phyloP scores from a whole-genome alignment of 2,329 filamentous ascomycete species.

The Xylaria sp. region DNA sequence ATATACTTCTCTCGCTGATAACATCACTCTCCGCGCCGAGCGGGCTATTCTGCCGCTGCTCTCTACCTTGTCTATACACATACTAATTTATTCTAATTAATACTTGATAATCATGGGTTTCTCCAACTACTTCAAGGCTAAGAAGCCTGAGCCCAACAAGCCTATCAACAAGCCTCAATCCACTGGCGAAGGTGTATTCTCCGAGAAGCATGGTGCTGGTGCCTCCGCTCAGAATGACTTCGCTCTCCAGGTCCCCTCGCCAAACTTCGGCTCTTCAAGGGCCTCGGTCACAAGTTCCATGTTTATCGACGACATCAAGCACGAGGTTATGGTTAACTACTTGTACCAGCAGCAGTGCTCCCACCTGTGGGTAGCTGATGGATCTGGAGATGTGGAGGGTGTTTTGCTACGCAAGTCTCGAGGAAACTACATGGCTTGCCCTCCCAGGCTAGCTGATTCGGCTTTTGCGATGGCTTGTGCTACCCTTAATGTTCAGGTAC shows the following conservation, averaged over 20 bases:
- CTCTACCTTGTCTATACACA: conserved; percentile 1
- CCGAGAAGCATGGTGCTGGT: conserved; percentile 46
- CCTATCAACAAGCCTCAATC: conserved; percentile 30
- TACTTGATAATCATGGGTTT: conserved; percentile 58
- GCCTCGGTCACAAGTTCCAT: conserved; percentile 61
- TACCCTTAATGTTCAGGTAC: conserved; percentile 73
- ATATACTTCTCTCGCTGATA: background rate
- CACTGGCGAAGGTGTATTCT: conserved; percentile 35
- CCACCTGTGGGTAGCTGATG: conserved; percentile 75
- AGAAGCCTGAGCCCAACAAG: conserved; percentile 47
- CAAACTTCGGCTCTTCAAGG: conserved; percentile 56
- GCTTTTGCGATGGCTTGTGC: conserved; percentile 68
- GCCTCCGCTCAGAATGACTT: conserved; percentile 47
- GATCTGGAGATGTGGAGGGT: conserved; percentile 71
- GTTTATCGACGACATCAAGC: conserved; percentile 74
- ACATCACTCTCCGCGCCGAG: conserved; percentile 8
- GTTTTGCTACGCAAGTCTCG: conserved; percentile 72
- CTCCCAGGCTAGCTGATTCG: conserved; percentile 66
- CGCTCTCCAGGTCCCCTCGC: conserved; percentile 56
- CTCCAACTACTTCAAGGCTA: conserved; percentile 66
- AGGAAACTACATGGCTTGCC: conserved; percentile 75
- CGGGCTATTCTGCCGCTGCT: conserved; percentile 15
- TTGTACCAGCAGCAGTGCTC: conserved; percentile 80
- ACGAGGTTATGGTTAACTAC: conserved; percentile 85
- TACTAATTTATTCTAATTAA: conserved; percentile 1